phyloP scores from a whole-genome alignment of 108 stramenopile genomes.

The Tribonema minus region DNA sequence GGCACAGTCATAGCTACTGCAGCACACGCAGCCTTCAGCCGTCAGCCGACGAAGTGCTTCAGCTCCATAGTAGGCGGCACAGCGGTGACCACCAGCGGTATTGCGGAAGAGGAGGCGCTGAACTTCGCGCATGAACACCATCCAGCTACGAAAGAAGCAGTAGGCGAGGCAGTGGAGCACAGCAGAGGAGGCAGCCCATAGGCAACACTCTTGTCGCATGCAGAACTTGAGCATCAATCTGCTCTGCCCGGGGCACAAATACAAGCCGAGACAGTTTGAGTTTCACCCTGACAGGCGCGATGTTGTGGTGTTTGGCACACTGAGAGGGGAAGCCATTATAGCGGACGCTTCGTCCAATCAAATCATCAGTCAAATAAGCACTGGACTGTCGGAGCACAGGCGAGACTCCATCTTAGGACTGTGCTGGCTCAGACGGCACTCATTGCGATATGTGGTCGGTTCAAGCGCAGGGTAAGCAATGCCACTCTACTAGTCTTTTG shows the following conservation, averaged over 20 bases:
- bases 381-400: conserved; percentile 11
- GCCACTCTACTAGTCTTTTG: too few relatives aligned
- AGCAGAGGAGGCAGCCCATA: too few relatives aligned
- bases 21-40: too few relatives aligned
- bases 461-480: conserved; percentile 6
- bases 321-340: conserved; percentile 19
- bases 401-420: conserved; percentile 42
- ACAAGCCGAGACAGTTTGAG: conserved; percentile 35
- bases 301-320: conserved; percentile 29
- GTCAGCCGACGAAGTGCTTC: too few relatives aligned
- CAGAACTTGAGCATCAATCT: conserved; percentile 23
- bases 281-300: conserved; percentile 13
- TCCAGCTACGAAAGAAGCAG: too few relatives aligned
- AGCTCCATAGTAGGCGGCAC: too few relatives aligned
- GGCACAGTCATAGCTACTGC: too few relatives aligned
- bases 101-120: too few relatives aligned
- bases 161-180: too few relatives aligned
- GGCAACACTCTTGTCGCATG: too few relatives aligned
- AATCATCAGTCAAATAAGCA: conserved; percentile 5
- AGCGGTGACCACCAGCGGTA: too few relatives aligned
- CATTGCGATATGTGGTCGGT: conserved; percentile 22
- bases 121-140: too few relatives aligned
- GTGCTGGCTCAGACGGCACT: conserved; percentile 28
- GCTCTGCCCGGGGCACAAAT: conserved; percentile 23
- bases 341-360: conserved; percentile 9